Evolutionary conservation across 495 filamentous ascomycete genomes (phyloP).

Genomic region (Tuber microsphaerosporum): DNA sequence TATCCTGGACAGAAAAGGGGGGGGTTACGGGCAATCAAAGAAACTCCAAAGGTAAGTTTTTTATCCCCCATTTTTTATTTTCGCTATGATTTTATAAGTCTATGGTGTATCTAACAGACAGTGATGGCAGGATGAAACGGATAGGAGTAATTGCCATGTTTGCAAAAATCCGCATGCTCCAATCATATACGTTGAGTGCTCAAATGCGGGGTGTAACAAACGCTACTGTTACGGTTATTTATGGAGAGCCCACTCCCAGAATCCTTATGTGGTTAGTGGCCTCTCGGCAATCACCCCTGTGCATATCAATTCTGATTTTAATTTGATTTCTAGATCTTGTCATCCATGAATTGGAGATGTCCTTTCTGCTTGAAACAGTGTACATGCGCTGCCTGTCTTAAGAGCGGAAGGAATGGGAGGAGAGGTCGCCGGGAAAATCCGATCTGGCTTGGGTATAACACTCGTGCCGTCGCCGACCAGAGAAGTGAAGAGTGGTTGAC

Average conservation of each 20-base stretch:
- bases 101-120: constrained; percentile 12
- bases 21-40: constrained; percentile 31
- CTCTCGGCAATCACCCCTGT: background rate
- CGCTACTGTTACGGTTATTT: constrained; percentile 83
- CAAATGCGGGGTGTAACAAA: constrained; percentile 58
- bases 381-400: constrained; percentile 71
- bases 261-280: constrained; percentile 49
- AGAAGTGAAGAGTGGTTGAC: constrained; percentile 81
- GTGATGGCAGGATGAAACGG: constrained; percentile 50
- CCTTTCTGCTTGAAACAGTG: constrained; percentile 77
- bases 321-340: constrained; percentile 47
- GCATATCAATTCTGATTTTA: constrained; percentile 1
- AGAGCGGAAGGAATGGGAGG: constrained; percentile 45
- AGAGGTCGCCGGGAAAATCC: constrained; percentile 64
- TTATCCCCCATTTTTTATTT: background rate
- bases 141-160: constrained; percentile 66
- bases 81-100: constrained; percentile 4
- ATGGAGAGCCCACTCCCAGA: constrained; percentile 79
- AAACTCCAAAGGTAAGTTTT: constrained; percentile 18
- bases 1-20: background rate
- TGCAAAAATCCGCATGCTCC: constrained; percentile 62
- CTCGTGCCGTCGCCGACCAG: constrained; percentile 75
- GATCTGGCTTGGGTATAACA: constrained; percentile 81
- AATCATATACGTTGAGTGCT: constrained; percentile 72
- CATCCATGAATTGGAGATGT: constrained; percentile 73